Percentiles rank a stretch among this genome's conserved stretches.
Evolutionary conservation across 352 stramenopile genomes (phyloP).

Genomic region (Globisporangium paroecandrum): DNA sequence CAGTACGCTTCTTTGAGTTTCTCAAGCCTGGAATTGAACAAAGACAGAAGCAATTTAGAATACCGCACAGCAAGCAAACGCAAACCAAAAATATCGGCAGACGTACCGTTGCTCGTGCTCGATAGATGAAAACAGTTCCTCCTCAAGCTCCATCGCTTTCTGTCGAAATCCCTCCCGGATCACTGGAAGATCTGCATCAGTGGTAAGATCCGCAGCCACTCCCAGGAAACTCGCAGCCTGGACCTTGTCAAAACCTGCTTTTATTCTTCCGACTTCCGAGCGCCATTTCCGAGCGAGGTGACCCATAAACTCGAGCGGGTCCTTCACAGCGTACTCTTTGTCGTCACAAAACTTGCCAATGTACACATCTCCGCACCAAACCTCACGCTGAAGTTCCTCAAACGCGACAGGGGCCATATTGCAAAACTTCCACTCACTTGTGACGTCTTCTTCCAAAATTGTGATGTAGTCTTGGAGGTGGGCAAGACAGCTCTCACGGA

Average conservation of each 20-base stretch:
- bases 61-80: background rate
- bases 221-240: constrained; percentile 48
- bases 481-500: constrained; percentile 83
- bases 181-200: constrained; percentile 19
- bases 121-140: constrained; percentile 21
- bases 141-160: constrained; percentile 35
- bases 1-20: constrained; percentile 59
- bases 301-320: constrained; percentile 87
- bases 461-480: constrained; percentile 93
- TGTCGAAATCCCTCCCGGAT: constrained; percentile 62
- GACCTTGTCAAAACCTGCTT: constrained; percentile 24
- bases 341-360: constrained; percentile 90
- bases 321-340: constrained; percentile 71
- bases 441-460: constrained; percentile 85
- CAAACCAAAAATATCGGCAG: background rate
- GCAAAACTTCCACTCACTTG: constrained; percentile 87
- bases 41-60: background rate
- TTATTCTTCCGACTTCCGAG: constrained; percentile 45
- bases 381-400: constrained; percentile 83
- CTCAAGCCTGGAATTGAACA: constrained; percentile 24
- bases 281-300: constrained; percentile 80
- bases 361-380: constrained; percentile 95
- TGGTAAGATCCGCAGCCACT: constrained; percentile 13
- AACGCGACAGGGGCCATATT: constrained; percentile 91
- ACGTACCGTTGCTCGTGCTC: constrained; percentile 46